Evolutionary conservation across 805 yeast genomes (phyloP).

Genomic region (Saccharomycopsis vini): DNA sequence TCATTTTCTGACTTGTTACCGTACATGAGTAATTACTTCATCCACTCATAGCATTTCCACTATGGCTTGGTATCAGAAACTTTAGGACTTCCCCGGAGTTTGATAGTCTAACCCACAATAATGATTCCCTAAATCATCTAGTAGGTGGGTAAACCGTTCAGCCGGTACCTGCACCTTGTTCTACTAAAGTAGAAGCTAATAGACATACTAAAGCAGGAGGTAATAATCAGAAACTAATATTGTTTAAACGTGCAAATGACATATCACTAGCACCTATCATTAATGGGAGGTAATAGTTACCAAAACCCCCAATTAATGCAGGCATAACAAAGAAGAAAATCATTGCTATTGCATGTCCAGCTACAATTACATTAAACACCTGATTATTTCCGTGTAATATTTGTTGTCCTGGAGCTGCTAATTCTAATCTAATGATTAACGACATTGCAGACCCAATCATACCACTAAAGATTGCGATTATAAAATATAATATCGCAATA

Average conservation of each 20-base stretch:
- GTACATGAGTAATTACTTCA: too few relatives aligned
- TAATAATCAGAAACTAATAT: conserved; percentile 21
- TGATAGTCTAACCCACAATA: too few relatives aligned
- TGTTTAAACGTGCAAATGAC: conserved; percentile 21
- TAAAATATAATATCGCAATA: conserved; percentile 24
- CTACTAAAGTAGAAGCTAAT: conserved; percentile 19
- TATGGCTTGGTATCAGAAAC: too few relatives aligned
- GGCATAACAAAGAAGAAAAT: conserved; percentile 25
- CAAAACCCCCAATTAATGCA: conserved; percentile 22
- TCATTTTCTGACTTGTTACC: too few relatives aligned
- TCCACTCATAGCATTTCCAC: too few relatives aligned
- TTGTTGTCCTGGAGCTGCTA: conserved; percentile 23
- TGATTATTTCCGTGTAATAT: conserved; percentile 22
- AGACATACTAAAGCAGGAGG: conserved; percentile 21
- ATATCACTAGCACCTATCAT: conserved; percentile 22
- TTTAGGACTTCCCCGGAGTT: too few relatives aligned
- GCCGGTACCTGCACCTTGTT: conserved; percentile 20
- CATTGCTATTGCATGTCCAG: conserved; percentile 24
- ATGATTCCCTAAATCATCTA: too few relatives aligned
- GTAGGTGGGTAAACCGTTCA: conserved; percentile 20
- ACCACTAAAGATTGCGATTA: conserved; percentile 23
- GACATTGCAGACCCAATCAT: conserved; percentile 24
- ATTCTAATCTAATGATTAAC: conserved; percentile 23
- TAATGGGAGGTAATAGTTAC: conserved; percentile 23
- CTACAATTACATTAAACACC: conserved; percentile 23